phyloP scores from a whole-genome alignment of 768 basidiomycete species.

The Gymnopilus junonius region DNA sequence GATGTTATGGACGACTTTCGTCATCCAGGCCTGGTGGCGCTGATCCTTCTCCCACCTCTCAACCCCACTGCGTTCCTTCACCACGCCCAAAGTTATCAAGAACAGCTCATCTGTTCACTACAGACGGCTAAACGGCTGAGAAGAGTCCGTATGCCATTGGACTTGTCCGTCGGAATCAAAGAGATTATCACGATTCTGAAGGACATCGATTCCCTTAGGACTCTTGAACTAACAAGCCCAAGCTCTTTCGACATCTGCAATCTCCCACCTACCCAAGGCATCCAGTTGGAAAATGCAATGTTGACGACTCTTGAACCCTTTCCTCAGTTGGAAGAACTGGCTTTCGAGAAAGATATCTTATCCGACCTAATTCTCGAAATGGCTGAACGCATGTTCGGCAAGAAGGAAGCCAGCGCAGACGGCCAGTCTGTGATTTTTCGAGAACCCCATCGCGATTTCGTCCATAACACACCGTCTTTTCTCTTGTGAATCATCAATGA shows the following conservation, averaged over 20 bases:
- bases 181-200: background rate
- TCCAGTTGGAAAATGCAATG: background rate
- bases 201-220: conserved; percentile 34
- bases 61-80: background rate
- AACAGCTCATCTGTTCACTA: background rate
- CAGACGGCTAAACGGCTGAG: background rate
- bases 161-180: background rate
- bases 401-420: background rate
- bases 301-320: background rate
- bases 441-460: background rate
- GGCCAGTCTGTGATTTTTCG: background rate
- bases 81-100: background rate
- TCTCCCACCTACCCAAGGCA: background rate
- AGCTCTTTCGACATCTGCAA: background rate
- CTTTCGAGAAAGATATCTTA: background rate
- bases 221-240: background rate
- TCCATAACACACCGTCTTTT: background rate
- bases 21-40: background rate
- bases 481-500: background rate
- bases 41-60: background rate
- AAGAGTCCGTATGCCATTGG: background rate
- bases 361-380: background rate
- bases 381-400: background rate
- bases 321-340: background rate
- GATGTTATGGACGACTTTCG: too few species aligned